Evolutionary conservation across 345 rosid genomes (phyloP).

Genomic region (Jatropha curcas): DNA sequence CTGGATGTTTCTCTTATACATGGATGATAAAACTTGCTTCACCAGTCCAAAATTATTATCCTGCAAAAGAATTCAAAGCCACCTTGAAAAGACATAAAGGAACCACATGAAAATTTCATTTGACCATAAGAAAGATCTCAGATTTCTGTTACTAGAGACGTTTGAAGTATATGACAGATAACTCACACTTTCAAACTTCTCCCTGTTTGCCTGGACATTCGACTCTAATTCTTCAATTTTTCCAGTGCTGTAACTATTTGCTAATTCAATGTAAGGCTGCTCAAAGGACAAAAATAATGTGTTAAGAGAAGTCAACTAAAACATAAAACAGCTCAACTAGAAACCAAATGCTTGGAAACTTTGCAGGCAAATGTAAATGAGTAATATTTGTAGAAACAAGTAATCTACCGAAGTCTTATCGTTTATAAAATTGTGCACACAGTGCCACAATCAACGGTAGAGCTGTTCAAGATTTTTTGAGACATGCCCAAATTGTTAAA

Average conservation of each 20-base stretch:
- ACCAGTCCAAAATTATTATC: constrained; percentile 94
- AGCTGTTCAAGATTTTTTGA: no score
- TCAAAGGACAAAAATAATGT: constrained; percentile 16
- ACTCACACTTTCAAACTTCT: constrained; percentile 70
- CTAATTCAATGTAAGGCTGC: constrained; percentile 78
- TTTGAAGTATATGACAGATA: constrained; percentile 5
- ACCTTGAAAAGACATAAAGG: constrained; percentile 18
- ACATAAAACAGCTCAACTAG: neutral
- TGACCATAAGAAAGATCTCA: neutral
- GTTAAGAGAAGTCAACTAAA: neutral
- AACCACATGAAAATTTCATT: constrained; percentile 4
- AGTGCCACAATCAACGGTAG: no score
- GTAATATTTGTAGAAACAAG: neutral
- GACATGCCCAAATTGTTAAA: no score
- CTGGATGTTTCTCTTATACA: constrained; percentile 94
- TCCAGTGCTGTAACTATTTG: constrained; percentile 60
- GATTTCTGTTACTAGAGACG: neutral
- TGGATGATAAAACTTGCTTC: constrained; percentile 88
- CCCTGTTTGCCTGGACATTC: constrained; percentile 49
- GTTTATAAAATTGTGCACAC: neutral
- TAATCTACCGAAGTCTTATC: neutral
- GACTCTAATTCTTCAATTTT: constrained; percentile 60
- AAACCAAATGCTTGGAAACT: neutral
- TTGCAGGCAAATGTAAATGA: neutral
- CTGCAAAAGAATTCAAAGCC: constrained; percentile 42